phyloP scores from a whole-genome alignment of 2,329 filamentous ascomycete genomes.

The Fusarium xyrophilum region DNA sequence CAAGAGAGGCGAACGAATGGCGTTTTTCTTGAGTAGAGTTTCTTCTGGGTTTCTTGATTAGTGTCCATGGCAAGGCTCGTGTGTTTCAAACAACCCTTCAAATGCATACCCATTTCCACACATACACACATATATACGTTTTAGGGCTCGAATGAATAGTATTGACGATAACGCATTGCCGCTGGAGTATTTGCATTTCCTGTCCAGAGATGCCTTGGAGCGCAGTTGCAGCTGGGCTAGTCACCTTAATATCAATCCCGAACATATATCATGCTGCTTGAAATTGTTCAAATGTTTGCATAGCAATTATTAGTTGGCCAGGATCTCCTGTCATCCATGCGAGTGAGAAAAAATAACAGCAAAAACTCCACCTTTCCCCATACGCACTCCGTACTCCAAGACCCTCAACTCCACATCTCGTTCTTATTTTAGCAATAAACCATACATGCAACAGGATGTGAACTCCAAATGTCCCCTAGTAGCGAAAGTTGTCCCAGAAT shows the following conservation, averaged over 20 bases:
- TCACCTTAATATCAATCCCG: not conserved
- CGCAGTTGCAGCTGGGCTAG: not conserved
- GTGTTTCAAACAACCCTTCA: not conserved
- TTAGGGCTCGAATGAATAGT: constrained; percentile 9
- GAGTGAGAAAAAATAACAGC: constrained; percentile 6
- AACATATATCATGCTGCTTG: not conserved
- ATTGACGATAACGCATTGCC: not conserved
- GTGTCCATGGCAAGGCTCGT: not conserved
- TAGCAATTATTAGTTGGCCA: constrained; percentile 31
- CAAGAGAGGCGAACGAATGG: constrained; percentile 27
- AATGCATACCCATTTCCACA: not conserved
- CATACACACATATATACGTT: constrained; percentile 24
- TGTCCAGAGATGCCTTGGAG: not conserved
- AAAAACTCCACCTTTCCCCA: constrained; percentile 28
- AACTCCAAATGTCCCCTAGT: constrained; percentile 1
- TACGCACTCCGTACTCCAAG: constrained; percentile 22
- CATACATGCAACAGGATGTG: constrained; percentile 2
- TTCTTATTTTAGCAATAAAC: constrained; percentile 13
- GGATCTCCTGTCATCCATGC: not conserved
- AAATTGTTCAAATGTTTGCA: not conserved
- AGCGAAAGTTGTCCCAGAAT: not conserved
- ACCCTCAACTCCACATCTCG: constrained; percentile 24
- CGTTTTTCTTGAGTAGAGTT: constrained; percentile 32
- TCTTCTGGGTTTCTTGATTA: constrained; percentile 15
- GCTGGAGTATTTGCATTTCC: not conserved